These are phyloP conservation scores for Colletotrichum liriopes DNA, from an alignment of 2,329 filamentous ascomycete genomes.

Conservation along the genomic window DNA sequence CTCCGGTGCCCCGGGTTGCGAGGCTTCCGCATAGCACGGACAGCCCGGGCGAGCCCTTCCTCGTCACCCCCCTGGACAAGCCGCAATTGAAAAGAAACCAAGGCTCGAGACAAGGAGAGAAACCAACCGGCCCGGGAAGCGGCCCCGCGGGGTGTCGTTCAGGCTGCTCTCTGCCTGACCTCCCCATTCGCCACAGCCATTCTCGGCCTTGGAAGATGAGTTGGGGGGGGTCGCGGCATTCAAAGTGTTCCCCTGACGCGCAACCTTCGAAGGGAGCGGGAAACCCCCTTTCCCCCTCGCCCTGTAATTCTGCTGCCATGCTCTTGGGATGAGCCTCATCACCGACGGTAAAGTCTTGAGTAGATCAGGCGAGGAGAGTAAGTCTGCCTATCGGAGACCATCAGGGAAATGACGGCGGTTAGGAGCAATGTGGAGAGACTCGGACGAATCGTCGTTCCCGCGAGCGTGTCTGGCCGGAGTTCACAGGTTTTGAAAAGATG, in stretches of 20 bases:
- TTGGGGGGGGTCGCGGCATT: neutral
- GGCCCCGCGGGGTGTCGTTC: too few relatives aligned
- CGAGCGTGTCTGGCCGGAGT: neutral
- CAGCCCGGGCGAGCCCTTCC: neutral
- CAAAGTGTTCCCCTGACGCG: neutral
- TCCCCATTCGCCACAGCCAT: too few relatives aligned
- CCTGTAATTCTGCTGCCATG: neutral
- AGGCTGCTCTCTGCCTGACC: too few relatives aligned
- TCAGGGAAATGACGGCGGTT: neutral
- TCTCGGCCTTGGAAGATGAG: too few relatives aligned
- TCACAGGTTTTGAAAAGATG: neutral
- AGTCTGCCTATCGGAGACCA: neutral
- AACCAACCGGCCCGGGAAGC: too few relatives aligned
- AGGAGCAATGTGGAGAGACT: neutral
- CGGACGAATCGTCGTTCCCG: neutral
- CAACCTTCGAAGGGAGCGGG: too few relatives aligned
- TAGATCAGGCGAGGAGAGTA: neutral
- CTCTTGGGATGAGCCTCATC: neutral
- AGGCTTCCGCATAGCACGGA: too few relatives aligned
- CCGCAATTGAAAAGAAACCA: too few relatives aligned
- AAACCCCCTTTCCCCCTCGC: too few relatives aligned
- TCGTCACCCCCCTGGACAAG: neutral
- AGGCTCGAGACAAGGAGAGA: neutral
- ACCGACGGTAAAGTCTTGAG: neutral
- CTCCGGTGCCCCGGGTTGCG: too few relatives aligned